These are phyloP conservation scores for Rhizopogon sp. DNA, from an alignment of 768 basidiomycete species.

Conservation along the genomic window DNA sequence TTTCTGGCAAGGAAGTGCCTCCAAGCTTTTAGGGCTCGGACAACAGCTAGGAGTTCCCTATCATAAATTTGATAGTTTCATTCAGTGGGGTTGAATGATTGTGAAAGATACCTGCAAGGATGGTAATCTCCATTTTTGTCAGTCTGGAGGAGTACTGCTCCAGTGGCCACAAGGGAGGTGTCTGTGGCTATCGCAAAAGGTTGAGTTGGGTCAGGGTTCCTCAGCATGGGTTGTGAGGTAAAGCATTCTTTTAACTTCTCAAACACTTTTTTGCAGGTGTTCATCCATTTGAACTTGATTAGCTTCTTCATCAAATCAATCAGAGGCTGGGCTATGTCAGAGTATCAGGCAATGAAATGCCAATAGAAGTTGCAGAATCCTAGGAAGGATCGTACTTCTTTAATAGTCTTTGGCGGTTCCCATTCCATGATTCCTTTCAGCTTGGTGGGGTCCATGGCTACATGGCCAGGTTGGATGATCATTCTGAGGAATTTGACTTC, in stretches of 20 bases:
- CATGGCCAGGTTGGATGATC: too few species aligned
- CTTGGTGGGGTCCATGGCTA: too few species aligned
- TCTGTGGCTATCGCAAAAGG: not conserved
- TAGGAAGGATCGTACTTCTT: conserved; percentile 36
- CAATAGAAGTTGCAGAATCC: conserved; percentile 44
- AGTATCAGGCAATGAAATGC: conserved; percentile 33
- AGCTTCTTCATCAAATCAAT: not conserved
- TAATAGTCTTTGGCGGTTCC: too few species aligned
- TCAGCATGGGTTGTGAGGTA: not conserved
- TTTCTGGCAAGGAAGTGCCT: too few species aligned
- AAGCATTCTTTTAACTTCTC: too few species aligned
- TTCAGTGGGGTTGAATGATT: too few species aligned
- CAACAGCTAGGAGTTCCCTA: too few species aligned
- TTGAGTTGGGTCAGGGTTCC: conserved; percentile 5
- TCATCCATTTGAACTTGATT: conserved; percentile 5
- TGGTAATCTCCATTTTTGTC: not conserved
- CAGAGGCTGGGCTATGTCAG: conserved; percentile 21
- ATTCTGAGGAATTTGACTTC: too few species aligned
- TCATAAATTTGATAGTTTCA: too few species aligned
- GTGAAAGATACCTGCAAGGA: too few species aligned
- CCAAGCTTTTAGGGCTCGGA: too few species aligned
- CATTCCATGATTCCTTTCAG: too few species aligned
- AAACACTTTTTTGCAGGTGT: conserved; percentile 10
- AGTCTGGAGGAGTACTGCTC: not conserved
- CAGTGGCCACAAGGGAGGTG: not conserved